These are phyloP conservation scores for Eucalyptus erythrocorys DNA, from an alignment of 345 rosid genomes.

Conservation along the genomic window DNA sequence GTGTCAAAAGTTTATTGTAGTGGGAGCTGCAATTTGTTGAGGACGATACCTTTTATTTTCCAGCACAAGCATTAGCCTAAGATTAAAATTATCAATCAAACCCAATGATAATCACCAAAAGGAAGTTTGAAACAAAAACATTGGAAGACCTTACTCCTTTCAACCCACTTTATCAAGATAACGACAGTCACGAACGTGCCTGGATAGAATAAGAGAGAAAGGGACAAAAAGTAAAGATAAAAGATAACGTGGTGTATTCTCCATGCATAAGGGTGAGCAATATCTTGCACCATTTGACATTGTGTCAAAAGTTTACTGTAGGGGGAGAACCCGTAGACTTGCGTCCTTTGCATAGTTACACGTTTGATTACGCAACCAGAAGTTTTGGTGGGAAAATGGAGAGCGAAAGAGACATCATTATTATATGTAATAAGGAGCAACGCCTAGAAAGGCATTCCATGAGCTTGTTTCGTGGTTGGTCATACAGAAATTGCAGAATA, in stretches of 20 bases:
- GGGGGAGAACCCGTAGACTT: not conserved
- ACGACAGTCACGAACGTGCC: not conserved
- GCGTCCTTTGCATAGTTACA: not conserved
- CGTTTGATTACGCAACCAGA: not conserved
- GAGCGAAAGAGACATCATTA: not conserved
- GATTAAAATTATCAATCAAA: not conserved
- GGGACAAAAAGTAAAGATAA: not conserved
- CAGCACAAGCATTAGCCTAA: not conserved
- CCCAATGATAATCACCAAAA: not conserved
- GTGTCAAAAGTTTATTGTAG: not conserved
- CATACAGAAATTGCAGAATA: not conserved
- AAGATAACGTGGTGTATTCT: not conserved
- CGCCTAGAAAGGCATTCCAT: not conserved
- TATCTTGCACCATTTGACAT: not conserved
- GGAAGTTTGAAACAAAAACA: not conserved
- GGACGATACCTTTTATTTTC: not conserved
- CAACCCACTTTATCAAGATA: not conserved
- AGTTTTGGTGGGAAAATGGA: not conserved
- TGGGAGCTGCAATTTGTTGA: not conserved
- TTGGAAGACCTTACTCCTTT: not conserved
- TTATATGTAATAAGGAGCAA: not conserved
- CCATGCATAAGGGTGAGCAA: not conserved
- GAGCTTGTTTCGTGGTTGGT: not conserved
- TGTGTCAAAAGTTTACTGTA: not conserved
- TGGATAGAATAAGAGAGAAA: not conserved